Percentiles rank a stretch among this genome's conserved stretches.
Evolutionary conservation across 768 basidiomycete species (phyloP).

Genomic region (Cystobasidiopsis lactophilus): DNA sequence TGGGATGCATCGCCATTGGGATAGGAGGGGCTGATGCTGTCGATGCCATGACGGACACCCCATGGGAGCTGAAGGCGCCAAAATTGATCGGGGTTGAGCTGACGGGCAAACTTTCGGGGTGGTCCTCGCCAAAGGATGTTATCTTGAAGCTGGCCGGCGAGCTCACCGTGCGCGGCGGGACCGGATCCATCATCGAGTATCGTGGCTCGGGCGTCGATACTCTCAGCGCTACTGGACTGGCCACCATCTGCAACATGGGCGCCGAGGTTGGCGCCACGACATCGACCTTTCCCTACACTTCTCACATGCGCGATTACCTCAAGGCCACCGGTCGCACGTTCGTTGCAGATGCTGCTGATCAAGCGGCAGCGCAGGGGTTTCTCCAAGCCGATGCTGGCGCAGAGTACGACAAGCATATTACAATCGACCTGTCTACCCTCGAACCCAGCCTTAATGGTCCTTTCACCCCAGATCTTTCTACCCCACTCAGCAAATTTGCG

Average conservation of each 20-base stretch:
- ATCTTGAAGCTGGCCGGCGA: slow-evolving; percentile 85
- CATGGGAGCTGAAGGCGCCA: slow-evolving; percentile 70
- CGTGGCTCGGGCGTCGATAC: slow-evolving; percentile 73
- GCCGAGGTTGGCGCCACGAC: slow-evolving; percentile 99
- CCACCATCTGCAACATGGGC: slow-evolving; percentile 96
- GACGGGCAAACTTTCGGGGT: slow-evolving; percentile 64
- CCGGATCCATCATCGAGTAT: slow-evolving; percentile 87
- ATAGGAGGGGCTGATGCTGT: slow-evolving; percentile 62
- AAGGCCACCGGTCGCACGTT: slow-evolving; percentile 67
- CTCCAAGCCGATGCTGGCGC: slow-evolving; percentile 54
- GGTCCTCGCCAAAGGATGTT: slow-evolving; percentile 89
- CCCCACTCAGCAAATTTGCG: slow-evolving; percentile 73
- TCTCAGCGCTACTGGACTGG: slow-evolving; percentile 82
- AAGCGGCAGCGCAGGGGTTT: slow-evolving; percentile 55
- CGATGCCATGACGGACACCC: slow-evolving; percentile 91
- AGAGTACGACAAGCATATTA: slow-evolving; percentile 84
- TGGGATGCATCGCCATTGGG: slow-evolving; percentile 88
- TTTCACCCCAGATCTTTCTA: slow-evolving; percentile 90
- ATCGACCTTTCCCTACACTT: slow-evolving; percentile 86
- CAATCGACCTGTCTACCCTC: slow-evolving; percentile 32
- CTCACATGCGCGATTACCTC: slow-evolving; percentile 71
- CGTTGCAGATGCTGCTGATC: slow-evolving; percentile 67
- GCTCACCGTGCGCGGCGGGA: slow-evolving; percentile 89
- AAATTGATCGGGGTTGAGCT: slow-evolving; percentile 51
- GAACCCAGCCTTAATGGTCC: slow-evolving; percentile 48